Base-by-base conservation (phyloP, 2,329 filamentous ascomycete species). In the Fusarium sublunatum region DNA sequence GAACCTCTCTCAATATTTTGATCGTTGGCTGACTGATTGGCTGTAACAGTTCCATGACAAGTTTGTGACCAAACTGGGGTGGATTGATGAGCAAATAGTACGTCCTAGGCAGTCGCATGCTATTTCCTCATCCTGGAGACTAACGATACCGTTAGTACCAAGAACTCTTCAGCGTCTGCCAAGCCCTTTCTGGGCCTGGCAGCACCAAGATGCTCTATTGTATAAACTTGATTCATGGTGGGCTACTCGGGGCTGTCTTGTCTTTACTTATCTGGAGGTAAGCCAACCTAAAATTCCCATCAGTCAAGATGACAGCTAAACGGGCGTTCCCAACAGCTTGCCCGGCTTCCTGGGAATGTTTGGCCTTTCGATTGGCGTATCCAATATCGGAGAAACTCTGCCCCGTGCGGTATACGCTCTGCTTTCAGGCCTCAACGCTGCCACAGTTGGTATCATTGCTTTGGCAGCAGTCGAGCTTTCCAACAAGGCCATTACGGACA, bases 141-240 rank as follows among this genome's bases (percentile, higher is more conserved):
- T 64, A 25, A 61, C 25, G 2, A 4, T 8, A 12, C 0, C 13
- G 3, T 3, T 41, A 89, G 86, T 91, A 88, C 73, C 87, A 90
- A 72, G 89, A 92, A 69, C 81, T 92, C 0, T 92, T 92, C 73
- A 88, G 86, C 25, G 76, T 92, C 41, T 85, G 83, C 15, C 89
- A 92, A 75, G 86, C 86, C 2, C 78, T 91, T 3, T 87, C 86
- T 0, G 89, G 89, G 0, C 90, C 89, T 0, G 89, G 67, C 0
- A 89, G 85, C 61, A 91, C 89, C 2, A 92, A 92, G 70, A 89
- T 92, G 85, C 72, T 86, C 0, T 91, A 90, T 58, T 89, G 85
- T 57, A 86, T 92, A 36, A 85, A 87, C 34, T 74, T 90, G 15
- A 82, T 91, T 9, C 87, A 86, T 58, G 82, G 82, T 10, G 88